Evolutionary conservation across 1,284 basidiomycete species (phyloP), one percentile per base, ranked within the genome.

Genomic region (Ustilago loliicola): DNA sequence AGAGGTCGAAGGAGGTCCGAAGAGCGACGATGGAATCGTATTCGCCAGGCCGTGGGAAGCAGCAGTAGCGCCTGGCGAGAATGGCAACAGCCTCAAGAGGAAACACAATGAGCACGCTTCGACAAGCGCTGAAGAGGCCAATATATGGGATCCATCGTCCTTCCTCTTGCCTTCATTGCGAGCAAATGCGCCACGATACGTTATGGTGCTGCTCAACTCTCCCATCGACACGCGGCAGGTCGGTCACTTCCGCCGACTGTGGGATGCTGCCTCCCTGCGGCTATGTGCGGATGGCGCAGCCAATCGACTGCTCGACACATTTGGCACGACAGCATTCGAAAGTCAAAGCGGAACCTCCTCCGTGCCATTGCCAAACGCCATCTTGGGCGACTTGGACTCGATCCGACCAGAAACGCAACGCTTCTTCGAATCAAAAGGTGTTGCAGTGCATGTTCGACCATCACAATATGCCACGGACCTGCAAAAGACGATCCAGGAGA

Each of bases 321-420:
- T 93, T 68, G 72, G 70, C 38, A 74, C 81, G n/a, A 84, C 83
- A 11, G 79, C 62, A 7, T 79, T 75, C 51, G 72, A 55, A 19
- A 48, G 15, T 13, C 55, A 60, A 19, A 29, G 56, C 42, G 51
- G 34, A 11, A 27, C 34, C 8, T 21, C 61, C 6, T 42, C 58
- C 40, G 53, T 71, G 7, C 55, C 51, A 45, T 32, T 66, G n/a
- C 96, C 96, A 0, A 90, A 96, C 83, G 87, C 96, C 34, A 93
- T 99, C 85, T 94, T 94, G 85, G 96, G 96, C 13, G 96, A 99
- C 85, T 87, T 98, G 34, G 96, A 98, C 86, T 97, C 95, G 9
- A 85, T 98, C 34, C 89, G 93, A 10, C 86, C 89, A 2, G 92
- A 95, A 54, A 94, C 96, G 13, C 88, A 88, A 40, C 84, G 86